Conservation (phyloP, 164 flowering plant genomes). For the Piper longum region DNA sequence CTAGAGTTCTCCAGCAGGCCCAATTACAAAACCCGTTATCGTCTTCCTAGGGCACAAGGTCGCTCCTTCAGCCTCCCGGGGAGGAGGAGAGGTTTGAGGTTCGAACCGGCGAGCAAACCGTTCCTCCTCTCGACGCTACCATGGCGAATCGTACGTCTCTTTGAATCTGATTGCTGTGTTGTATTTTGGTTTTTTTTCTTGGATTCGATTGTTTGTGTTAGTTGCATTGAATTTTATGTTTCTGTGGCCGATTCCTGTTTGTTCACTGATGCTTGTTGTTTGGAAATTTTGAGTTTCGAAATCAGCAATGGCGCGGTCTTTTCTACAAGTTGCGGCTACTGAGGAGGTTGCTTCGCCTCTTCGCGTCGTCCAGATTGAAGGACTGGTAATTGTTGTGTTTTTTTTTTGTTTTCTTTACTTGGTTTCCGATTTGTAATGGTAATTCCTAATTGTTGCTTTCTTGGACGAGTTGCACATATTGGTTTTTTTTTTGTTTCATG, state of each 20-base stretch:
- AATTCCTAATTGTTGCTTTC: background rate
- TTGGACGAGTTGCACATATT: too few relatives aligned
- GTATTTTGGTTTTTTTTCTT: too few relatives aligned
- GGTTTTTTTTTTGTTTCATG: too few relatives aligned
- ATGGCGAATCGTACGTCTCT: slow-evolving; percentile 5
- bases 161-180: background rate
- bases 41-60: background rate
- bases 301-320: slow-evolving; percentile 41
- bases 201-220: background rate
- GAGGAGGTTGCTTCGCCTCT: slow-evolving; percentile 68
- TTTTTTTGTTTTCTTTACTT: background rate
- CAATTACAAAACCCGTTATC: too few relatives aligned
- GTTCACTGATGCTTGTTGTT: background rate
- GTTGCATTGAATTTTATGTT: background rate
- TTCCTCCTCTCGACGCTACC: background rate
- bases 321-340: slow-evolving; percentile 50
- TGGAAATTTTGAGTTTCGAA: background rate
- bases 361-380: slow-evolving; percentile 71
- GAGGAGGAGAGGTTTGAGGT: too few relatives aligned
- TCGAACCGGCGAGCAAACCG: too few relatives aligned
- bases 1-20: too few relatives aligned
- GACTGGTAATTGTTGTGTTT: slow-evolving; percentile 14
- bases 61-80: too few relatives aligned
- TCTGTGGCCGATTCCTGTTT: background rate
- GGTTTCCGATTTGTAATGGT: background rate